Evolutionary conservation across 164 flowering plant genomes (phyloP).

Genomic region (Vitis rotundifolia): DNA sequence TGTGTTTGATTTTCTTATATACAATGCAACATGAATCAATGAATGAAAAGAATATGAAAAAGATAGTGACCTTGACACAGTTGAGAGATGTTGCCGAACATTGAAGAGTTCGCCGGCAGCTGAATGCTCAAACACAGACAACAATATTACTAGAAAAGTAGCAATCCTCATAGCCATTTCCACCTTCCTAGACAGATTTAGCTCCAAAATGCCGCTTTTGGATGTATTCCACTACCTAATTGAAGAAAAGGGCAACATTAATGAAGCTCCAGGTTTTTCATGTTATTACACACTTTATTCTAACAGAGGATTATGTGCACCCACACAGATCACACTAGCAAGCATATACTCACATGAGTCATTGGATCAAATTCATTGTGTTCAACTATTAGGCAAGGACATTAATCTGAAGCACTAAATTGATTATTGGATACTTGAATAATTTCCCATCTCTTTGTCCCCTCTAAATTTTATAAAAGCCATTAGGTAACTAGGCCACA

Average conservation of each 20-base stretch:
- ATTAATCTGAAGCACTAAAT: background rate
- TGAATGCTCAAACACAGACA: background rate
- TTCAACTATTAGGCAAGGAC: background rate
- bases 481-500: background rate
- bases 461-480: background rate
- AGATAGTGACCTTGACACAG: slow-evolving; percentile 35
- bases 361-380: background rate
- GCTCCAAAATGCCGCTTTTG: background rate
- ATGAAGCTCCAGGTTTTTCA: no score
- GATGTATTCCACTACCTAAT: background rate
- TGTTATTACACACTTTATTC: no score
- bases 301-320: no score
- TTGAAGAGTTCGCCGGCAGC: slow-evolving; percentile 32
- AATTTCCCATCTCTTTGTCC: background rate
- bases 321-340: no score
- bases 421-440: background rate
- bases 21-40: background rate
- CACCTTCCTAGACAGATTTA: background rate
- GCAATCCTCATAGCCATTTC: slow-evolving; percentile 7
- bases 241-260: no score
- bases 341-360: no score
- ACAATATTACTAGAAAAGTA: slow-evolving; percentile 9
- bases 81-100: slow-evolving; percentile 47
- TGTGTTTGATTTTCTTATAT: background rate
- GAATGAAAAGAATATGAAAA: background rate